Conservation (phyloP, 805 yeast species). For the Scheffersomyces amazonensis region DNA sequence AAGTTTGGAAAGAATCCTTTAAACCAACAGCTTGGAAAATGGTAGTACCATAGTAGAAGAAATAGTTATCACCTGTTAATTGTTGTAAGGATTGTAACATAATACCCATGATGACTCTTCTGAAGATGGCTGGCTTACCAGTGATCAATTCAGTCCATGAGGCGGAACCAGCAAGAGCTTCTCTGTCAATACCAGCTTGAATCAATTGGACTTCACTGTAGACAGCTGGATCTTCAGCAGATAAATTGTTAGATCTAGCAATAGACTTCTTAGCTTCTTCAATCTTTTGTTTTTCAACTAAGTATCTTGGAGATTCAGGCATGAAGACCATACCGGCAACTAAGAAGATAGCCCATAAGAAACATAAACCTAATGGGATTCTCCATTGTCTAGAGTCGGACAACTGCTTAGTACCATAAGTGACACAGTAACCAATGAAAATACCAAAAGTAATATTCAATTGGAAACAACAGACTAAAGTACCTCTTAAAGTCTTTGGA, state of each 20-base stretch:
- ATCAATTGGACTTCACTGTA: conserved; percentile 52
- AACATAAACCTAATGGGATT: conserved; percentile 58
- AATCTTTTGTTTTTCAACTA: conserved; percentile 46
- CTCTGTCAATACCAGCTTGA: conserved; percentile 61
- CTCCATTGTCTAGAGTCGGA: conserved; percentile 60
- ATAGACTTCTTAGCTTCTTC: conserved; percentile 56
- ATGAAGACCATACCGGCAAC: conserved; percentile 51
- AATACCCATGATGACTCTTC: conserved; percentile 56
- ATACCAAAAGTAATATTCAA: conserved; percentile 70
- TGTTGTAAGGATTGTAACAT: conserved; percentile 60
- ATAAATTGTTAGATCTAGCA: conserved; percentile 56
- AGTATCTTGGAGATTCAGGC: conserved; percentile 71
- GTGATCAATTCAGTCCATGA: conserved; percentile 61
- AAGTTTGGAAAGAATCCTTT: conserved; percentile 52
- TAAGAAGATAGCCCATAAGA: conserved; percentile 52
- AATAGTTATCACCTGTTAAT: conserved; percentile 59
- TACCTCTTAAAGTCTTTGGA: conserved; percentile 70
- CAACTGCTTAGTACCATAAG: conserved; percentile 55
- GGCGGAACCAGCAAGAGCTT: conserved; percentile 60
- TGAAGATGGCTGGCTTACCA: conserved; percentile 61
- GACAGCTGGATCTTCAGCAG: conserved; percentile 52
- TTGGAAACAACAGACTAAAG: conserved; percentile 68
- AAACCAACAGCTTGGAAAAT: conserved; percentile 52
- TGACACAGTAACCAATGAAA: conserved; percentile 66
- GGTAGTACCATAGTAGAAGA: conserved; percentile 61